Evolutionary conservation across 2,329 filamentous ascomycete genomes (phyloP).

Genomic region (Aureobasidium sp.): DNA sequence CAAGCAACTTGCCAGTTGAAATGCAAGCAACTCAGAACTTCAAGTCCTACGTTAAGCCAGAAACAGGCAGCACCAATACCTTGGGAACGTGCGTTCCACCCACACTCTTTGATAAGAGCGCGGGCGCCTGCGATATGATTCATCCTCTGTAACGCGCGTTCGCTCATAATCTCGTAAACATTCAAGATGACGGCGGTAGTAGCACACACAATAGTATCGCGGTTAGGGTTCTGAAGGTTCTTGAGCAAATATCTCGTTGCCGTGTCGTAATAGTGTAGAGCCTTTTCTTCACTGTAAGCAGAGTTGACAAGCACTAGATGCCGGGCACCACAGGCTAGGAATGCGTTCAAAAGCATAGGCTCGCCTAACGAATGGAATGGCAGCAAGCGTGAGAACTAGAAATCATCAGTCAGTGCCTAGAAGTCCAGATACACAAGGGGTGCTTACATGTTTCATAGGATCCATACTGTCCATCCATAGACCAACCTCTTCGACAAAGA

Average conservation of each 20-base stretch:
- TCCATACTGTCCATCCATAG: conserved; percentile 94
- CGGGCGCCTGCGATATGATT: conserved; percentile 80
- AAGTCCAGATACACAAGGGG: neutral
- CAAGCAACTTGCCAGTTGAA: conserved; percentile 82
- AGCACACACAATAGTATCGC: conserved; percentile 76
- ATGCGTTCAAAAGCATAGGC: conserved; percentile 81
- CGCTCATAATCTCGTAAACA: conserved; percentile 88
- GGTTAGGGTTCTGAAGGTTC: conserved; percentile 72
- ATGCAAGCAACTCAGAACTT: conserved; percentile 78
- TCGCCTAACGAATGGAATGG: conserved; percentile 75
- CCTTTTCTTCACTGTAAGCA: conserved; percentile 66
- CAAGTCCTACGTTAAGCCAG: conserved; percentile 87
- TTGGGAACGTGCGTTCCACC: conserved; percentile 70
- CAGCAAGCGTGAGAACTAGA: conserved; percentile 69
- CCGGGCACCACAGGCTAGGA: conserved; percentile 79
- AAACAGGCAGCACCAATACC: conserved; percentile 85
- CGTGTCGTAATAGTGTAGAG: conserved; percentile 74
- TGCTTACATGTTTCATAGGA: conserved; percentile 60
- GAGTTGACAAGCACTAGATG: conserved; percentile 66
- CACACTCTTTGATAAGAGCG: conserved; percentile 79
- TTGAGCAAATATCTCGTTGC: conserved; percentile 71
- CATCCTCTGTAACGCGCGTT: conserved; percentile 70
- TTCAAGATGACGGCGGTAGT: conserved; percentile 82
- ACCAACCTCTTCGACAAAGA: conserved; percentile 83
- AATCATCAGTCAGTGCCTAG: neutral